Evolutionary conservation across 805 yeast genomes (phyloP).

Genomic region (Sugiyamaella floridensis): DNA sequence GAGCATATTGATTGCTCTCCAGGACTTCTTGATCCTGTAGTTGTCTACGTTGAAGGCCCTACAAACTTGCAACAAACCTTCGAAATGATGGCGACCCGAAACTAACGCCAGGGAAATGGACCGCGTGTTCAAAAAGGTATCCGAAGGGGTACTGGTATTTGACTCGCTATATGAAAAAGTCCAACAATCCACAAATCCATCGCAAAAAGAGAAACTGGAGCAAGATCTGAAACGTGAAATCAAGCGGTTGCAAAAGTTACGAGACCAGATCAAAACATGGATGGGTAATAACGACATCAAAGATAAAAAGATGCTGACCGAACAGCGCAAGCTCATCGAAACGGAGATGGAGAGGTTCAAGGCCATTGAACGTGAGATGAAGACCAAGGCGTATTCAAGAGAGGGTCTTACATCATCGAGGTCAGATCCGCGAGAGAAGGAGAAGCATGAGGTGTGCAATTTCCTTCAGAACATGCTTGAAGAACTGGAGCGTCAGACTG

Average conservation of each 20-base stretch:
- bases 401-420: slow-evolving; percentile 76
- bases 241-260: slow-evolving; percentile 83
- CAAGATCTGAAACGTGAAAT: slow-evolving; percentile 85
- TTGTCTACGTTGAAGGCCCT: not conserved
- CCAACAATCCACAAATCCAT: slow-evolving; percentile 67
- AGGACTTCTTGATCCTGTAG: not conserved
- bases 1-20: not conserved
- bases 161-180: slow-evolving; percentile 83
- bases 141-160: slow-evolving; percentile 82
- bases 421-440: slow-evolving; percentile 73
- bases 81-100: too few species aligned
- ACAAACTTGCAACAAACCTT: not conserved
- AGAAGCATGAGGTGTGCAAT: slow-evolving; percentile 62
- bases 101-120: slow-evolving; percentile 58
- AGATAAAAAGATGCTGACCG: slow-evolving; percentile 74
- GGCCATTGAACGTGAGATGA: slow-evolving; percentile 86
- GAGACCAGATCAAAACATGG: slow-evolving; percentile 97
- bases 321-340: slow-evolving; percentile 60
- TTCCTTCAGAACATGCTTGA: slow-evolving; percentile 69
- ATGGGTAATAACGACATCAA: slow-evolving; percentile 83
- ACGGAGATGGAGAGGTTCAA: slow-evolving; percentile 89
- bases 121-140: slow-evolving; percentile 83
- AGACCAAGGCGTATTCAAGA: slow-evolving; percentile 87
- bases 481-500: slow-evolving; percentile 75
- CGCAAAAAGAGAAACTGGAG: slow-evolving; percentile 91